Evolutionary conservation across 225 moss, liverwort and hornwort genomes (phyloP).

Genomic region (Pseudisothecium myosuroides): DNA sequence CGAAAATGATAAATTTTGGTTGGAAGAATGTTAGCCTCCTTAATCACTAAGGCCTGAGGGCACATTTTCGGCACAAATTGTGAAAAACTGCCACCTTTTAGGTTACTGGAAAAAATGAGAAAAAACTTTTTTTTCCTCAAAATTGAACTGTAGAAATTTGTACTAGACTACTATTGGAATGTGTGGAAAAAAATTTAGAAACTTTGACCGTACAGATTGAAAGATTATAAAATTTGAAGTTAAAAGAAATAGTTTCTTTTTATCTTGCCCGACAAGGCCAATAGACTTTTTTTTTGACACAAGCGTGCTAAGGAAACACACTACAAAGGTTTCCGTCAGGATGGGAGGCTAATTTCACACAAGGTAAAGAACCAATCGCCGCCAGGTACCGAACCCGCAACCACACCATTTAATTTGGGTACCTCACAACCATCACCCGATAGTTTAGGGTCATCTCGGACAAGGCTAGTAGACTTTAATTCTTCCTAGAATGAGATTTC

Average conservation of each 20-base stretch:
- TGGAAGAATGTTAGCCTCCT: background rate
- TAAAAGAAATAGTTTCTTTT: background rate
- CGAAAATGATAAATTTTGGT: background rate
- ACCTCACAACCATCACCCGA: too few relatives aligned
- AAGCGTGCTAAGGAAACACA: too few relatives aligned
- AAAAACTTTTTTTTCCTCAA: background rate
- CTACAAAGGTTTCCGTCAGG: too few relatives aligned
- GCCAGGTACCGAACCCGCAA: too few relatives aligned
- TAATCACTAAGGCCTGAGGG: fast-evolving
- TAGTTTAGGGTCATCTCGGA: too few relatives aligned
- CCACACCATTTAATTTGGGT: too few relatives aligned
- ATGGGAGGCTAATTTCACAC: too few relatives aligned
- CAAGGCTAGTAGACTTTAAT: fast-evolving
- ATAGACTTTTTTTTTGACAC: too few relatives aligned
- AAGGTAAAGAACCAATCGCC: too few relatives aligned
- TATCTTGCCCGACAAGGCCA: fast-evolving
- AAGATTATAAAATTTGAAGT: background rate
- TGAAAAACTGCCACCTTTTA: background rate
- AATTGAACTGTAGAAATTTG: fast-evolving
- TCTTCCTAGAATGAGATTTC: background rate
- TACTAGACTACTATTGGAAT: fast-evolving
- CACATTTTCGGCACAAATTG: too few relatives aligned
- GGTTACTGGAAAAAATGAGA: background rate
- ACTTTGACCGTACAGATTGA: fast-evolving
- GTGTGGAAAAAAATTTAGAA: background rate